phyloP scores from a whole-genome alignment of 495 filamentous ascomycete species.

The Hypoxylon fuscum region DNA sequence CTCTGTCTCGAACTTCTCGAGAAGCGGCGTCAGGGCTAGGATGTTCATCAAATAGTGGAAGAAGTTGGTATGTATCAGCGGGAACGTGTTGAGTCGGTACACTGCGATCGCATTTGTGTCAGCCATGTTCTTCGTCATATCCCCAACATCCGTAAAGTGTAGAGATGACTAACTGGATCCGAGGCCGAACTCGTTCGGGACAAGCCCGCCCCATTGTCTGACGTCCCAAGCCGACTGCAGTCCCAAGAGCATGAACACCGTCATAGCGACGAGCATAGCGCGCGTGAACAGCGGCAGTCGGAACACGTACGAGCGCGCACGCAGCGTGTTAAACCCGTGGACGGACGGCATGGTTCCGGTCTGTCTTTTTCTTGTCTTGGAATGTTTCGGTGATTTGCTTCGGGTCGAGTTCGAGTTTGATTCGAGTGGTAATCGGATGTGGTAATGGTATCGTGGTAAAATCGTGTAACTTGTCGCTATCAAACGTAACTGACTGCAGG shows the following conservation, averaged over 20 bases:
- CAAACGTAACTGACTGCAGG: too few species aligned
- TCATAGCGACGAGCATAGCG: slow-evolving; percentile 71
- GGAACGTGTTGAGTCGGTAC: slow-evolving; percentile 92
- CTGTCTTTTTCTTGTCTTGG: too few species aligned
- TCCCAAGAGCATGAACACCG: slow-evolving; percentile 71
- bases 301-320: slow-evolving; percentile 72
- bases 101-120: slow-evolving; percentile 60
- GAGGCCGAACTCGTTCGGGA: slow-evolving; percentile 76
- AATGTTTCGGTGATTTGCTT: slow-evolving; percentile 2
- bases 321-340: slow-evolving; percentile 53
- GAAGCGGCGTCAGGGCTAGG: slow-evolving; percentile 78
- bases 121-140: neutral
- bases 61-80: slow-evolving; percentile 82
- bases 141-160: too few species aligned
- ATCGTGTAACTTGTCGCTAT: too few species aligned
- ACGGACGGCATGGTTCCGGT: slow-evolving; percentile 53
- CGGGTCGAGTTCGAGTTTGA: neutral
- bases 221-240: slow-evolving; percentile 74
- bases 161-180: slow-evolving; percentile 72
- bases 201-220: slow-evolving; percentile 76
- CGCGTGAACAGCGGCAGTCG: slow-evolving; percentile 91
- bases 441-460: too few species aligned
- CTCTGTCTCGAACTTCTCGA: slow-evolving; percentile 94
- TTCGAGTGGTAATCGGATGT: too few species aligned
- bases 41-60: slow-evolving; percentile 83